phyloP scores from a whole-genome alignment of 2,329 filamentous ascomycete species.

The Epicoccum sorghinum region DNA sequence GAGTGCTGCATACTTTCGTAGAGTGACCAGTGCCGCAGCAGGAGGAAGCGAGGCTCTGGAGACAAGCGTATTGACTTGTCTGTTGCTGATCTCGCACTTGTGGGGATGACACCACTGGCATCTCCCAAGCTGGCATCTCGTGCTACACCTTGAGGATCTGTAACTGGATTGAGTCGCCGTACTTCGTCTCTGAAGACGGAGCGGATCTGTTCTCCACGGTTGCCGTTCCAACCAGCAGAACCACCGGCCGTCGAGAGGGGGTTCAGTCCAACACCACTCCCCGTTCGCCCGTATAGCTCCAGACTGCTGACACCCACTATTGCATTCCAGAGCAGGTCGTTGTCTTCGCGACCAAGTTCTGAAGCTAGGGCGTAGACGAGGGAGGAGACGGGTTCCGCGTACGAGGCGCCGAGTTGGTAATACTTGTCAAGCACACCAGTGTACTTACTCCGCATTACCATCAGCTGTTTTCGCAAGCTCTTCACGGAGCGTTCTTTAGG shows the following conservation, averaged over 20 bases:
- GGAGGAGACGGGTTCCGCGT: constrained; percentile 92
- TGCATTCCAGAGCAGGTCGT: constrained; percentile 91
- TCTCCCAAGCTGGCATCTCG: constrained; percentile 69
- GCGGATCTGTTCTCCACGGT: constrained; percentile 81
- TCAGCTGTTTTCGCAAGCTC: constrained; percentile 72
- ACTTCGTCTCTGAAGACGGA: constrained; percentile 92
- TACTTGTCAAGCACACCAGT: constrained; percentile 79
- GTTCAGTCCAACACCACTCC: constrained; percentile 75
- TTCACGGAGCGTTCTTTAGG: constrained; percentile 71
- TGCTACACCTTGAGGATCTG: constrained; percentile 60
- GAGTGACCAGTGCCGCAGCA: constrained; percentile 94
- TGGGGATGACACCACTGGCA: constrained; percentile 82
- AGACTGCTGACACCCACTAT: constrained; percentile 96
- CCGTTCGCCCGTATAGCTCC: constrained; percentile 87
- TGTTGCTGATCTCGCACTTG: constrained; percentile 83
- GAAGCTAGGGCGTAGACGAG: constrained; percentile 94
- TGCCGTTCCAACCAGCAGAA: constrained; percentile 76
- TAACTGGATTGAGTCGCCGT: constrained; percentile 83
- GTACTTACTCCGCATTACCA: constrained; percentile 77
- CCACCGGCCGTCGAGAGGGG: constrained; percentile 59
- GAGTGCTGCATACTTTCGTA: constrained; percentile 99
- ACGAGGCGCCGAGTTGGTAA: constrained; percentile 85
- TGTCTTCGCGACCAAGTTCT: constrained; percentile 94
- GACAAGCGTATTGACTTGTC: constrained; percentile 92
- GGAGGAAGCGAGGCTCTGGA: constrained; percentile 89